Base-by-base conservation (phyloP, 257 asterid genomes). In the Fraxinus quadrangulata region DNA sequence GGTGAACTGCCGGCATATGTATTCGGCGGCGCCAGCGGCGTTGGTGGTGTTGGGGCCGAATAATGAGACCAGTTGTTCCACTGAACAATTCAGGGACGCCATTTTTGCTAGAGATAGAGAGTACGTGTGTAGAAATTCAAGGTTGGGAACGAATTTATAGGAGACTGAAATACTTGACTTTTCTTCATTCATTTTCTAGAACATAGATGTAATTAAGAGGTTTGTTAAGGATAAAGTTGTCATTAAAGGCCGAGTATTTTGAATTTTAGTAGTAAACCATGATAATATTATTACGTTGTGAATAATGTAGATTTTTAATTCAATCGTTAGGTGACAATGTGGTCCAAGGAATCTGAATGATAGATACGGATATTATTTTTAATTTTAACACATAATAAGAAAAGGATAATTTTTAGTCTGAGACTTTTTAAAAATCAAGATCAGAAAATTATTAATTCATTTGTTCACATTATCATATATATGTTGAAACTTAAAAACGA, bases 21-120 rank as follows among this genome's bases (percentile, higher is more conserved):
- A 91, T 2, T 34, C 67, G 14, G 97, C 96, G 0, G 93, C 97
- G 3, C 79, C 91, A 30, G 74, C 12, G 72, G 96, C 90, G 77
- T 80, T 72, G 24, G 96, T 88, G 37, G 89, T 73, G 93, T 89
- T 94, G 77, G 94, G 78, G 70, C 98, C 97, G 56, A 94, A 80
- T 34, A 91, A 77, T 2, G 88, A 77, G 17, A 96, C 96, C 0
- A 94, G 91, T 65, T 77, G 85, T 12, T 75, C 86, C 28, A 87
- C 76, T 1, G 88, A 78, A 86, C 97, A 91, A 77, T 1, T 78
- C 26, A 24, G 47, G 74, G 87, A 54, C 42, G 83, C 87, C 96
- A 88, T 89, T 30, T 14, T 40, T 47, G 61, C 3, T 12, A 28
- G 11, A 42, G 73, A 17, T 19, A 8, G 72, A 70, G 23, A 19